A percentile compares a stretch with the other conserved stretches of the same genome.
Evolutionary conservation across 345 rosid species (phyloP).

Genomic region (Hirschfeldia incana): DNA sequence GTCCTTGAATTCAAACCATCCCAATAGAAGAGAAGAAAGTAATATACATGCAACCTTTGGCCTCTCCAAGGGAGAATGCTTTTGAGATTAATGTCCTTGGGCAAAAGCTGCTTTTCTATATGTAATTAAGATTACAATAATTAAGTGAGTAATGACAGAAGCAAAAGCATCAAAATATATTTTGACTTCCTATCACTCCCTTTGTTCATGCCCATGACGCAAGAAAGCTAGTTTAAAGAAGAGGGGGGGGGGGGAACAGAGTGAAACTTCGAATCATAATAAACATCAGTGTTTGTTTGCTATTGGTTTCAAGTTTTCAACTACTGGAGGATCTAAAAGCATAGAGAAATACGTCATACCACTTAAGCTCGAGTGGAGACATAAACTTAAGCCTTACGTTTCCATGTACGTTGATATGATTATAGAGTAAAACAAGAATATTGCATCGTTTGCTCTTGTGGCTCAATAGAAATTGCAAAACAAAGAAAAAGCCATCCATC

Average conservation of each 20-base stretch:
- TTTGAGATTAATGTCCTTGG: slow-evolving; percentile 25
- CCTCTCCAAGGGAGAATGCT: slow-evolving; percentile 38
- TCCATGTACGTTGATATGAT: slow-evolving; percentile 27
- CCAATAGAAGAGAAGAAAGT: slow-evolving; percentile 39
- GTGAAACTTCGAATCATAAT: slow-evolving; percentile 1
- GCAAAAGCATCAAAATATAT: slow-evolving; percentile 34
- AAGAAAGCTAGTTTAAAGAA: background rate
- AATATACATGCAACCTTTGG: slow-evolving; percentile 38
- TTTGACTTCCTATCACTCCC: slow-evolving; percentile 39
- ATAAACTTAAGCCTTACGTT: slow-evolving; percentile 43
- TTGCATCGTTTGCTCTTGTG: slow-evolving; percentile 13
- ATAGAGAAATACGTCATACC: slow-evolving; percentile 36
- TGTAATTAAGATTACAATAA: slow-evolving; percentile 31
- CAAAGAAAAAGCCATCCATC: slow-evolving; percentile 14
- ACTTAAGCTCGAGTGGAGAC: slow-evolving; percentile 38
- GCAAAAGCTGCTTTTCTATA: slow-evolving; percentile 33
- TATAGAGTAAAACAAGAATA: slow-evolving; percentile 26
- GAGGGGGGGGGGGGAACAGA: background rate
- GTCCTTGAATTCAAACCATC: slow-evolving; percentile 35
- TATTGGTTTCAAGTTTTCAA: slow-evolving; percentile 36
- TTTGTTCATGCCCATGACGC: slow-evolving; percentile 30
- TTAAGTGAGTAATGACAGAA: slow-evolving; percentile 42
- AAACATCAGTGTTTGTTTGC: slow-evolving; percentile 12
- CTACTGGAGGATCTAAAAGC: slow-evolving; percentile 37
- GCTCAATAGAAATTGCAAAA: slow-evolving; percentile 27